Conservation (phyloP, 2,329 filamentous ascomycete species). For the Fusarium odoratissimum region DNA sequence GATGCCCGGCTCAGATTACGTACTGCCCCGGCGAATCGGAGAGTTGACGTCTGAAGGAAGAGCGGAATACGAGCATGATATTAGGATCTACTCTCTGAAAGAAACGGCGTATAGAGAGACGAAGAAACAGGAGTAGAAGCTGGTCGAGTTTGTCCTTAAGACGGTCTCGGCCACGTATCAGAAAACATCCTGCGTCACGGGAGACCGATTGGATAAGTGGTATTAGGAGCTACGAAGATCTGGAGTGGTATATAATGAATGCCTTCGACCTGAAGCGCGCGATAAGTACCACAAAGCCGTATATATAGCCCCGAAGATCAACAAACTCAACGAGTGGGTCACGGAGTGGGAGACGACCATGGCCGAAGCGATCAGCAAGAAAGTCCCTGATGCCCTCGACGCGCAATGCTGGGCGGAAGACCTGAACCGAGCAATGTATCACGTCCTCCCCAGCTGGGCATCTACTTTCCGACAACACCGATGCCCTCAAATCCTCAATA, state of each 20-base stretch:
- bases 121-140: background rate
- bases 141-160: background rate
- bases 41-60: background rate
- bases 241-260: background rate
- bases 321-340: background rate
- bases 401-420: background rate
- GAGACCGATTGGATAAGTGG: background rate
- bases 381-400: background rate
- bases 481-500: background rate
- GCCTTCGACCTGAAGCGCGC: background rate
- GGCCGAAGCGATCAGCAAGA: background rate
- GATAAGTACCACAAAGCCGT: background rate
- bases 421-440: background rate
- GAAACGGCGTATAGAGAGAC: background rate
- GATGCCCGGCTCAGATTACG: background rate
- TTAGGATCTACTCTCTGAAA: background rate
- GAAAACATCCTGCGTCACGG: background rate
- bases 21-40: background rate
- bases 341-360: background rate
- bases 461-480: background rate
- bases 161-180: background rate
- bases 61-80: background rate
- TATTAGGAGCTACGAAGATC: background rate
- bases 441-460: background rate
- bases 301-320: background rate